Base-by-base conservation (phyloP, 2,329 filamentous ascomycete genomes). In the Ophiocordyceps camponoti-floridani region DNA sequence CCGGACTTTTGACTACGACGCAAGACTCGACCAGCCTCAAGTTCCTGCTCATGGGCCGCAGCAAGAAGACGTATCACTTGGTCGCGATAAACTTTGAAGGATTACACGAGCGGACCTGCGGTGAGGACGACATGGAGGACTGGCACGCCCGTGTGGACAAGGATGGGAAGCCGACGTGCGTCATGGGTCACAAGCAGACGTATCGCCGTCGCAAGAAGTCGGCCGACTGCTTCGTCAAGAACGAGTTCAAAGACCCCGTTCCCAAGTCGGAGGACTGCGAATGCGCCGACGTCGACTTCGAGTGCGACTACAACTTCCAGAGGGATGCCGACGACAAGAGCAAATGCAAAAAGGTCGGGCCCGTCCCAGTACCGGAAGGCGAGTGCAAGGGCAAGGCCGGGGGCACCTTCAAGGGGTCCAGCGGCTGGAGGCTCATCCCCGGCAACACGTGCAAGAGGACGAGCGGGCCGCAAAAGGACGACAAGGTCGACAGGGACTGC, bases 151-250 rank as follows among this genome's bases (percentile, higher is more conserved):
- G 88, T 14, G 72, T 84, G 35, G 82, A 94, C 56, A 74, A 82
- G 28, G 74, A 94, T 19, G 82, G 82, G 30, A 74, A 94, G 44
- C 74, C 88, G 2, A 84, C 79, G 43, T 98, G 91, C 59, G 69
- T 98, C 51, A 96, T 98, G 89, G 91, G 91, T 18, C 88, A 94
- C 59, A 94, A 81, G 55, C 89, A 96, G 58, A 85, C 75, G 49
- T 98, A 83, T 62, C 73, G 69, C 45, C 78, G 91, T 50, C 79
- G 91, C 53, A 96, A 93, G 68, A 82, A 86, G 58, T 75, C 84
- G 53, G 82, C 84, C 16, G 77, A 94, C 48, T 98, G 93, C 62
- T 94, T 95, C 58, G 72, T 96, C 52, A 83, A 84, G 53, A 72
- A 84, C 48, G 77, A 89, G 44, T 95, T 94, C 65, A 78, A 86